A percentile compares a stretch with the other conserved stretches of the same genome.
phyloP scores from a whole-genome alignment of 1,284 basidiomycete species.

The Papiliotrema laurentii region DNA sequence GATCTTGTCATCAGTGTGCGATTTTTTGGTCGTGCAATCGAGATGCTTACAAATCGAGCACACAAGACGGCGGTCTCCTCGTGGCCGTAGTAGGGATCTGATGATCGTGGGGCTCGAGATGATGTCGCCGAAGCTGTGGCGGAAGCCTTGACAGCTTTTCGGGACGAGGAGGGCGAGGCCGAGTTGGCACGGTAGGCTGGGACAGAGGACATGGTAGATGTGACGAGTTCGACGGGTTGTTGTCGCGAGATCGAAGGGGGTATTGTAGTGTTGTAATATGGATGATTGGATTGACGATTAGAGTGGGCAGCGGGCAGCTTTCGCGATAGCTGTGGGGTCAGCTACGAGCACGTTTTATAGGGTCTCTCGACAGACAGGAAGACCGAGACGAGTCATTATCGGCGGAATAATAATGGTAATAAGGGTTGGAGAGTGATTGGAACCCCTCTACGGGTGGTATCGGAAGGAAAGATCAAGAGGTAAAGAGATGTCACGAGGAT shows the following conservation, averaged over 20 bases:
- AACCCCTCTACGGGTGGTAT: background rate
- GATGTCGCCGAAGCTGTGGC: conserved; percentile 38
- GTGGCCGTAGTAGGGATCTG: conserved; percentile 75
- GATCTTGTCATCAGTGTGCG: conserved; percentile 45
- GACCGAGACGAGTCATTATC: background rate
- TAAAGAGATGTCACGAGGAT: background rate
- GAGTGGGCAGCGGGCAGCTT: background rate
- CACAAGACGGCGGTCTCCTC: conserved; percentile 62
- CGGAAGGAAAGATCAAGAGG: background rate
- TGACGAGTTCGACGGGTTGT: background rate
- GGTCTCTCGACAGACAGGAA: background rate
- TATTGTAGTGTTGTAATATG: too few species aligned
- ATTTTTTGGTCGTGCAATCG: background rate
- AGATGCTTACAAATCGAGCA: conserved; percentile 67
- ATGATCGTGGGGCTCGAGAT: conserved; percentile 26
- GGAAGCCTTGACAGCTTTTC: conserved; percentile 41
- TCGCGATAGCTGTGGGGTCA: background rate
- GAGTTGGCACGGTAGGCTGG: conserved; percentile 29
- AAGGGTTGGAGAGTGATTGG: background rate
- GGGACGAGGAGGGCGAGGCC: conserved; percentile 36
- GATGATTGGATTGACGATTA: background rate
- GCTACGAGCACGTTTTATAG: background rate
- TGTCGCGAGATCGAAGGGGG: background rate
- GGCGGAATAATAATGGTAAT: background rate
- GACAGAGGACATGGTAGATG: conserved; percentile 20